Base-by-base conservation (phyloP, 768 basidiomycete species). In the Rhizopogon salebrosus region DNA sequence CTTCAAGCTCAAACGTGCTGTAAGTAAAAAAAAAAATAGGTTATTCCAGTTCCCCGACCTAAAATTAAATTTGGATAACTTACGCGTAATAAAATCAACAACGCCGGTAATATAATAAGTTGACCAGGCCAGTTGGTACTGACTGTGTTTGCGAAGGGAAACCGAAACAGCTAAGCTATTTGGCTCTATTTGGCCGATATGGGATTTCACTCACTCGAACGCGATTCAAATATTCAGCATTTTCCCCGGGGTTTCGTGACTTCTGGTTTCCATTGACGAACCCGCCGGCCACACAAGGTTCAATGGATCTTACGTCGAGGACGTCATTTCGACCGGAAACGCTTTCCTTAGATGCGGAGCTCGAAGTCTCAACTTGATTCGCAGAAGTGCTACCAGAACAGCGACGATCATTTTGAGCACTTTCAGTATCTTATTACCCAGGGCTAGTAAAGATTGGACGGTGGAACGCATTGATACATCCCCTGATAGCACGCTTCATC, bases 401-500 rank as follows among this genome's bases (percentile, higher is more conserved):
- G 42, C n/a, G 49, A 24, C 14, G 38, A 18, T 46, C 36, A 48
- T 39, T 46, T 46, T 23, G 2, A 41, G 38, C 26, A 11, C 23
- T 27, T 49, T 23, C 22, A 18, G 16, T 36, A 29, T 51, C 26
- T 42, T 8, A 4, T 6, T 34, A 34, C 4, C 31, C 31, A 34
- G 4, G 7, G 27, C 26, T 8, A 22, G 11, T 43, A 13, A 6
- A 24, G n/a, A 27, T 22, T 45, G 49, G 22, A 14, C 36, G n/a
- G n/a, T 11, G 3, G 10, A 34, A 11, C 31, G 11, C 10, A 26
- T 20, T 20, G 20, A n/a, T 39, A 24, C 43, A 50, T 63, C 35
- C 24, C 54, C 27, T 52, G 41, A 46, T 49, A 40, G 43, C 51
- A 34, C 49, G 22, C 23, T 23, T 48, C 10, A 39, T 43, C 48